Conservation (phyloP, 352 stramenopile species). For the Pythium biforme region DNA sequence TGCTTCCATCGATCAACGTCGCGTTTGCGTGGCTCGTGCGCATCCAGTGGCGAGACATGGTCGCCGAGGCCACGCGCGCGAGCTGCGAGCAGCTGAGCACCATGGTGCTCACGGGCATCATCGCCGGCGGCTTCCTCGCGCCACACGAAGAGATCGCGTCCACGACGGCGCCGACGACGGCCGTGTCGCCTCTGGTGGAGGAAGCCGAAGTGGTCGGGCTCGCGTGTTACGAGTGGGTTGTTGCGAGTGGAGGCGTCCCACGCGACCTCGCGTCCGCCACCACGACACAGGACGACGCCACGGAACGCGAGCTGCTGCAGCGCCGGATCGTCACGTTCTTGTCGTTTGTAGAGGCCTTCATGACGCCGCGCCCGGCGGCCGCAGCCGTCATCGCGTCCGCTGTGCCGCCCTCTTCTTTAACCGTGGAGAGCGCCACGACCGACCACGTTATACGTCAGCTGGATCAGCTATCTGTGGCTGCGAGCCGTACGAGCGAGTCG, state of each 20-base stretch:
- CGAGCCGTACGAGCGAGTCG: not conserved
- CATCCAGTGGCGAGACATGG: slow-evolving; percentile 20
- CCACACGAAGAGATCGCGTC: slow-evolving; percentile 17
- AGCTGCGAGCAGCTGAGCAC: slow-evolving; percentile 26
- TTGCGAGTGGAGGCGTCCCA: too few relatives aligned
- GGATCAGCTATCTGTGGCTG: slow-evolving; percentile 2
- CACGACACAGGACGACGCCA: not conserved
- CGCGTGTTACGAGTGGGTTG: slow-evolving; percentile 11
- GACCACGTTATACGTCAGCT: not conserved
- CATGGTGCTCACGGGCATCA: slow-evolving; percentile 23
- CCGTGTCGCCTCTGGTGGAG: slow-evolving; percentile 5
- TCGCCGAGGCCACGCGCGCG: slow-evolving; percentile 6
- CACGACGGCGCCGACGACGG: not conserved
- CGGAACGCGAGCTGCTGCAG: slow-evolving; percentile 21
- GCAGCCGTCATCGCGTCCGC: slow-evolving; percentile 14
- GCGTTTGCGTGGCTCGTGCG: slow-evolving; percentile 18
- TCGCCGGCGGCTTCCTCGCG: slow-evolving; percentile 18
- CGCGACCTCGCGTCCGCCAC: too few relatives aligned
- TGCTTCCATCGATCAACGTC: slow-evolving; percentile 23
- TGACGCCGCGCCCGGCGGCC: slow-evolving; percentile 16
- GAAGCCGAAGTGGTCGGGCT: slow-evolving; percentile 24
- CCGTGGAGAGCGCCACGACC: not conserved
- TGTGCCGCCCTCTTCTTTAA: not conserved
- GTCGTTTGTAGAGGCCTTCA: slow-evolving; percentile 22
- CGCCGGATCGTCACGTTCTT: slow-evolving; percentile 19